Evolutionary conservation across 345 rosid genomes (phyloP).

Genomic region (Barbarea vulgaris): DNA sequence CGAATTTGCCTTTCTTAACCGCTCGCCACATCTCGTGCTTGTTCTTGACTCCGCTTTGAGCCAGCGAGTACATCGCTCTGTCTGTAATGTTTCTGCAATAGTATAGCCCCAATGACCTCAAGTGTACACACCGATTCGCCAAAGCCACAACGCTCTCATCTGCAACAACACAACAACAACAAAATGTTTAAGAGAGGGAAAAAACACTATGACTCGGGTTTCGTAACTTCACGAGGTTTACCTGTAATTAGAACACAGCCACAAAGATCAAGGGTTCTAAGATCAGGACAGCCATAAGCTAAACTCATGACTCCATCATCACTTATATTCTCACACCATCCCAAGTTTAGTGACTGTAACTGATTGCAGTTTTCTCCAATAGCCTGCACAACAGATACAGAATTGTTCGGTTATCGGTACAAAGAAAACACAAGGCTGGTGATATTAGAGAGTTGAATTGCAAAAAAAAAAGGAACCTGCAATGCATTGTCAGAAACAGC

Average conservation of each 20-base stretch:
- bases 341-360: conserved; percentile 77
- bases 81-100: conserved; percentile 92
- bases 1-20: conserved; percentile 37
- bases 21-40: conserved; percentile 63
- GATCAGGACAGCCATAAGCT: conserved; percentile 89
- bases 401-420: neutral
- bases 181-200: neutral
- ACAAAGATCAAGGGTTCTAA: conserved; percentile 77
- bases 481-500: conserved; percentile 80
- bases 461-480: conserved; percentile 51
- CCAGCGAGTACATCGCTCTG: conserved; percentile 80
- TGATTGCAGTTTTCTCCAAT: conserved; percentile 74
- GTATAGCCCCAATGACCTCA: conserved; percentile 80
- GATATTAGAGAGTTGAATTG: neutral
- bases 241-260: conserved; percentile 86
- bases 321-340: conserved; percentile 93
- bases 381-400: conserved; percentile 49
- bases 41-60: conserved; percentile 69
- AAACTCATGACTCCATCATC: conserved; percentile 86
- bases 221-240: conserved; percentile 24
- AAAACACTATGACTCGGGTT: neutral
- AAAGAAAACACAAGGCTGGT: neutral
- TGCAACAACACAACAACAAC: conserved; percentile 40
- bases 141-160: conserved; percentile 89
- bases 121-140: conserved; percentile 76